Evolutionary conservation across 2,329 filamentous ascomycete species (phyloP).

Genomic region (Penicillium olsonii): DNA sequence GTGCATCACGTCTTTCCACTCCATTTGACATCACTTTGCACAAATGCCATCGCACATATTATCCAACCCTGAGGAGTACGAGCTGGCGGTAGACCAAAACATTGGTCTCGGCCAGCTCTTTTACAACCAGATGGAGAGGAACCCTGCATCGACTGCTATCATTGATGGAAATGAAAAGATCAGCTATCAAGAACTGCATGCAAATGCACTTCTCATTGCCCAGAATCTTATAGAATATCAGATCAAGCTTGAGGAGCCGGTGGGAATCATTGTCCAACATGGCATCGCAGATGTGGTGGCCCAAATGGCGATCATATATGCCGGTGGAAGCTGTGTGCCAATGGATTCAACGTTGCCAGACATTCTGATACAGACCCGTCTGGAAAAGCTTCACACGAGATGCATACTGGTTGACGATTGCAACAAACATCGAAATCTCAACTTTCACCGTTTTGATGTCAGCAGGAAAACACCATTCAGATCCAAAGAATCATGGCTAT

Average conservation of each 20-base stretch:
- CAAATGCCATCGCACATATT: conserved; percentile 6
- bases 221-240: not conserved
- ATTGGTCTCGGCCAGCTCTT: conserved; percentile 17
- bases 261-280: conserved; percentile 22
- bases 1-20: conserved; percentile 1
- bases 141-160: conserved; percentile 10
- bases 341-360: conserved; percentile 24
- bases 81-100: conserved; percentile 9
- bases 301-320: conserved; percentile 27
- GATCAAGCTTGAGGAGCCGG: conserved; percentile 12
- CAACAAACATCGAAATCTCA: conserved; percentile 1
- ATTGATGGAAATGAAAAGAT: conserved; percentile 8
- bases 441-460: not conserved
- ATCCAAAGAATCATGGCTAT: not conserved
- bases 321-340: conserved; percentile 24
- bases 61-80: conserved; percentile 7
- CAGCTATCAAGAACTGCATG: conserved; percentile 16
- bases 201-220: conserved; percentile 7
- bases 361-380: conserved; percentile 13
- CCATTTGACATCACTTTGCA: not conserved
- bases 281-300: conserved; percentile 21
- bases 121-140: conserved; percentile 1
- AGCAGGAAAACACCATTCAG: not conserved
- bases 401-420: conserved; percentile 10
- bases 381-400: conserved; percentile 11